Evolutionary conservation across 2,329 filamentous ascomycete species (phyloP).

Genomic region (Colletotrichum noveboracense): DNA sequence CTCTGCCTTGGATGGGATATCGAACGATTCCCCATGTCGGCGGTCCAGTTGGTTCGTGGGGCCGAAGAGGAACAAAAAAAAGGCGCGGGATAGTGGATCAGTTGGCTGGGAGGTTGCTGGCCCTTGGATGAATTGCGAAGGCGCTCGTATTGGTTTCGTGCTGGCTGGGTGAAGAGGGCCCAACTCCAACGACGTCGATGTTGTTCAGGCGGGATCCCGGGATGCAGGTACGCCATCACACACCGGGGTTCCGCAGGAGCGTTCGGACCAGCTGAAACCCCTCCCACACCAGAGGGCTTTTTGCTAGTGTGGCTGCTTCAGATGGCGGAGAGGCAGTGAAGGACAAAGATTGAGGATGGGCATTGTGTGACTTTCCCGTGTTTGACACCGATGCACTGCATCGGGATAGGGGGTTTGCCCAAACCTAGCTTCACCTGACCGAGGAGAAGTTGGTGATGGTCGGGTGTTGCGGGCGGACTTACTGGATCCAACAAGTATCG

Average conservation of each 20-base stretch:
- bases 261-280: slow-evolving; percentile 8
- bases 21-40: background rate
- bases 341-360: background rate
- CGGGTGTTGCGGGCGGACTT: background rate
- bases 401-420: background rate
- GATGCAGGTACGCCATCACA: background rate
- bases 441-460: background rate
- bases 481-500: background rate
- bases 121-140: background rate
- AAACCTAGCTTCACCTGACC: background rate
- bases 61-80: background rate
- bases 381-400: background rate
- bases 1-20: background rate
- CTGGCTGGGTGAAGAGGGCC: background rate
- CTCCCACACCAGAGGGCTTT: background rate
- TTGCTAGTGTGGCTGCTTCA: background rate
- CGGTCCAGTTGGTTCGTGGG: background rate
- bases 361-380: background rate
- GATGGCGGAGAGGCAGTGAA: background rate
- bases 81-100: background rate
- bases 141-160: background rate
- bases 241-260: background rate
- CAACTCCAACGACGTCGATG: background rate
- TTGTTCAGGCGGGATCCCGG: background rate
- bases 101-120: background rate